Evolutionary conservation across 2,329 filamentous ascomycete genomes (phyloP).

Genomic region (Aspergillus melleus): DNA sequence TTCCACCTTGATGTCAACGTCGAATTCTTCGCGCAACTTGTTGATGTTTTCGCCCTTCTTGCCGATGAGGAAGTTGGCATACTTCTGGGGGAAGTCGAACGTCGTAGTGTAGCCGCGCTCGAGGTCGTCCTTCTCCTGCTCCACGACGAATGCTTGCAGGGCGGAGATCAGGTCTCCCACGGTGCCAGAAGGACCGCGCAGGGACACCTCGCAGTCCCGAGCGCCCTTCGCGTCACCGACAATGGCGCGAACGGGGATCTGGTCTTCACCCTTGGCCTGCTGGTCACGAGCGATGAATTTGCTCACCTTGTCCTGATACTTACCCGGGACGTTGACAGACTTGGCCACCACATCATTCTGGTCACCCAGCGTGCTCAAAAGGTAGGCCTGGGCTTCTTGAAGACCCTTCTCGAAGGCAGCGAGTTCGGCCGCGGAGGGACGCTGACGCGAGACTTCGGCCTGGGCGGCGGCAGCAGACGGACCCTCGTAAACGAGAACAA

Average conservation of each 20-base stretch:
- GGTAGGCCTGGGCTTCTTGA: slow-evolving; percentile 58
- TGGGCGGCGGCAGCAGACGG: slow-evolving; percentile 42
- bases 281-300: slow-evolving; percentile 61
- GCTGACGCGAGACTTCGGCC: slow-evolving; percentile 57
- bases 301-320: slow-evolving; percentile 65
- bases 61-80: slow-evolving; percentile 78
- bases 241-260: slow-evolving; percentile 59
- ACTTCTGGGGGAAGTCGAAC: slow-evolving; percentile 95
- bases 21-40: slow-evolving; percentile 67
- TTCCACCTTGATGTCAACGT: slow-evolving; percentile 81
- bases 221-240: slow-evolving; percentile 42
- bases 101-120: slow-evolving; percentile 82
- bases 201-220: slow-evolving; percentile 56
- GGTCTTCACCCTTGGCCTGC: slow-evolving; percentile 47
- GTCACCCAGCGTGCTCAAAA: slow-evolving; percentile 54
- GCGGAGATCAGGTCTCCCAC: slow-evolving; percentile 73
- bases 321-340: slow-evolving; percentile 55
- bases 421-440: slow-evolving; percentile 56
- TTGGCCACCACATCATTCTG: slow-evolving; percentile 57
- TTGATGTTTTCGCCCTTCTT: slow-evolving; percentile 68
- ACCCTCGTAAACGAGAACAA: slow-evolving; percentile 55
- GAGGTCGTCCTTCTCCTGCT: slow-evolving; percentile 89
- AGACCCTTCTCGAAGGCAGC: slow-evolving; percentile 59
- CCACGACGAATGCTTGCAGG: slow-evolving; percentile 75
- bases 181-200: slow-evolving; percentile 73